A percentile compares a stretch with the other conserved stretches of the same genome.
Evolutionary conservation across 352 stramenopile species (phyloP).

Genomic region (Phytophthora tentaculata): DNA sequence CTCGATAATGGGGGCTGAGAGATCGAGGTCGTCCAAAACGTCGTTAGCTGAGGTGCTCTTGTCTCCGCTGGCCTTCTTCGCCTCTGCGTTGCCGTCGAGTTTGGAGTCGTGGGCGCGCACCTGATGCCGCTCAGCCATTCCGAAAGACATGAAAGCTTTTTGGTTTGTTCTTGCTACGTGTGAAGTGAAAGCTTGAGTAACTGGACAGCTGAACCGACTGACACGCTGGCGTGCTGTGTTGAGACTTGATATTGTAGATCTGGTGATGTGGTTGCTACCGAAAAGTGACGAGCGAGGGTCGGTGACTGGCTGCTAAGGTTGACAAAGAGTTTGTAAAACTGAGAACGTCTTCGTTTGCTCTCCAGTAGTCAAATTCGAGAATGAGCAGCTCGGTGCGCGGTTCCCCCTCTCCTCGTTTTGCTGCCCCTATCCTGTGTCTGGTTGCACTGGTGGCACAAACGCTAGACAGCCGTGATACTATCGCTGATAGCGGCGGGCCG

Average conservation of each 20-base stretch:
- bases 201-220: conserved; percentile 19
- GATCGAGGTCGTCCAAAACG: conserved; percentile 27
- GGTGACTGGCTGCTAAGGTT: conserved; percentile 14
- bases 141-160: conserved; percentile 31
- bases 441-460: conserved; percentile 41
- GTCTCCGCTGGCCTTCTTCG: conserved; percentile 22
- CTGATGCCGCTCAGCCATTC: conserved; percentile 37
- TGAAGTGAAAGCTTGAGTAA: conserved; percentile 24
- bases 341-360: conserved; percentile 14
- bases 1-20: conserved; percentile 46
- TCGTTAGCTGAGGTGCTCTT: conserved; percentile 13
- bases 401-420: conserved; percentile 18
- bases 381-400: conserved; percentile 27
- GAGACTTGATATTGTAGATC: conserved; percentile 18
- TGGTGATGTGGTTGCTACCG: conserved; percentile 31
- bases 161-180: conserved; percentile 12
- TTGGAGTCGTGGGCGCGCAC: conserved; percentile 22
- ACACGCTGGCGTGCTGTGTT: conserved; percentile 23
- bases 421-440: conserved; percentile 32
- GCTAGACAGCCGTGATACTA: conserved; percentile 40
- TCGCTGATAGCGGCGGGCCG: conserved; percentile 34
- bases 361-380: conserved; percentile 39
- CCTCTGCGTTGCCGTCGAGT: conserved; percentile 9
- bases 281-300: conserved; percentile 20
- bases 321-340: conserved; percentile 26